Evolutionary conservation across 1,284 basidiomycete genomes (phyloP).

Genomic region (Naganishia sp.): DNA sequence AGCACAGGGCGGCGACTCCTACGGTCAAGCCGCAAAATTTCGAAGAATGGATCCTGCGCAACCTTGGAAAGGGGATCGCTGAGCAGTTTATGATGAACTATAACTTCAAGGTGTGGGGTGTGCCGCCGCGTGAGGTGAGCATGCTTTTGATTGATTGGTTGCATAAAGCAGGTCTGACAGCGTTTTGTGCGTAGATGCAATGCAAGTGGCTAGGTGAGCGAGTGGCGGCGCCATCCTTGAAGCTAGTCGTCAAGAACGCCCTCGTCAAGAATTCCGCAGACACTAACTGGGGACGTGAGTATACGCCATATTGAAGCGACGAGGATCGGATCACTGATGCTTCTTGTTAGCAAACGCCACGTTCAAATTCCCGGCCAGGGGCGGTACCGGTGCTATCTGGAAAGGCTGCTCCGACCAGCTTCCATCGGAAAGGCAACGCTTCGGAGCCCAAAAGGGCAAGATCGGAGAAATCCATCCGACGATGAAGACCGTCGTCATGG

Average conservation of each 20-base stretch:
- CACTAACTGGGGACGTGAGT: constrained; percentile 55
- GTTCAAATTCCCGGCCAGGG: constrained; percentile 59
- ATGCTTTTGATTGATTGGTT: too few relatives aligned
- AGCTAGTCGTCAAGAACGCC: constrained; percentile 58
- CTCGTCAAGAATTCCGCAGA: constrained; percentile 58
- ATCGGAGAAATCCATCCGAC: constrained; percentile 54
- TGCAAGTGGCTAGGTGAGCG: constrained; percentile 61
- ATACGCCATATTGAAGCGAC: too few relatives aligned
- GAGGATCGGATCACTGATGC: neutral
- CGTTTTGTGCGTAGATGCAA: constrained; percentile 55
- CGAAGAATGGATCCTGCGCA: constrained; percentile 57
- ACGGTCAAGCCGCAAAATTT: constrained; percentile 41
- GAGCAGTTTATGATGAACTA: constrained; percentile 61
- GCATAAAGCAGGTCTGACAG: neutral
- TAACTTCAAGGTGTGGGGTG: constrained; percentile 62
- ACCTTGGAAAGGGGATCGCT: constrained; percentile 58
- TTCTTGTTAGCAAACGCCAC: constrained; percentile 54
- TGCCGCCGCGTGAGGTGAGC: constrained; percentile 55
- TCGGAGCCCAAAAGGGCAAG: constrained; percentile 39
- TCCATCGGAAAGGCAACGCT: constrained; percentile 40
- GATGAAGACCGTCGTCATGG: constrained; percentile 53
- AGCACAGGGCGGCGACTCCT: constrained; percentile 39
- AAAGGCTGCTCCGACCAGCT: constrained; percentile 57
- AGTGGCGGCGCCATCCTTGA: constrained; percentile 59
- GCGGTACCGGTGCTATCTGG: constrained; percentile 60